Base-by-base conservation (phyloP, 345 rosid genomes). In the Dipteronia dyeriana region DNA sequence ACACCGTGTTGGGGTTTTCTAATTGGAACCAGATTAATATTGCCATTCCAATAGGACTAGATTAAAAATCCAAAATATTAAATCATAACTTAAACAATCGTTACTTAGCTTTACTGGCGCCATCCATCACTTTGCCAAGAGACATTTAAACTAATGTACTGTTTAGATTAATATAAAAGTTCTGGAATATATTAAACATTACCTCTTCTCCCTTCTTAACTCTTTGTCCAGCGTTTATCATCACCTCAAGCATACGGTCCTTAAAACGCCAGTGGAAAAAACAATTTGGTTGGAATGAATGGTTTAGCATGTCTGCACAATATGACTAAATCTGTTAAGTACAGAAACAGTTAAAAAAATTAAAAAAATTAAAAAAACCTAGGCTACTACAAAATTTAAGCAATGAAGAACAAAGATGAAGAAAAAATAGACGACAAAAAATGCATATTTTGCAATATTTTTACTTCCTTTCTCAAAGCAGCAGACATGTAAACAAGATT, bases 241-340 rank as follows among this genome's bases (percentile, higher is more conserved):
- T 90, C 81, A 95, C 98, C 80, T 93, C 99, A 69, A 95, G 94
- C 91, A 92, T 93, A 49, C 96, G 98, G 71, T 95, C 99, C 84
- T 92, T 93, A 64, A 89, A 91, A 84, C 98, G 91, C 99, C 97
- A 95, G 80, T 93, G 96, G 70, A 91, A 84, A 86, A 95, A 95
- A 82, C 98, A 95, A 86, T 91, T 95, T 76, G 99, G 98, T 82
- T 88, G 84, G 54, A 85, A 88, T 31, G 99, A 93, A 77, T 95
- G 98, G 85, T 91, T 95, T 66, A 95, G 80, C 97, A 92, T 95
- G 84, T 95, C 98, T 95, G 96, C 88, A 82, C 66, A 60, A 76
- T 56, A 78, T 68, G 10, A 34, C 29, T 34, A 68, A 66, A 20
- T 60, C 68, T 56, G 53, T 60, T n/a, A 70, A 31, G 51, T 17